Base-by-base conservation (phyloP, 2,329 filamentous ascomycete genomes). In the Pseudophaeomoniella oleicola region DNA sequence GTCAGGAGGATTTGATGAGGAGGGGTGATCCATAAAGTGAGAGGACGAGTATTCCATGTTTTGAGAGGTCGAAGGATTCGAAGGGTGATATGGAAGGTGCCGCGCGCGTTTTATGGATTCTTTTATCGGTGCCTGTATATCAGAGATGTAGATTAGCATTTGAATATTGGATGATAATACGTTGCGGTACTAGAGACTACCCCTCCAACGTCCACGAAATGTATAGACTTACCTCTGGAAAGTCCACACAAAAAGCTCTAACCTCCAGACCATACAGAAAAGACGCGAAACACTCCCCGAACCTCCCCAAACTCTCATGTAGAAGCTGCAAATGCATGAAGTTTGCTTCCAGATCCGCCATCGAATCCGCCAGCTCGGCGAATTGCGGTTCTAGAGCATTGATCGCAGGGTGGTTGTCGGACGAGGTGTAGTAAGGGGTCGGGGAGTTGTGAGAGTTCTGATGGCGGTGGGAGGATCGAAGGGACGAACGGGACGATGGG, bases 211-310 rank as follows among this genome's bases (percentile, higher is more conserved):
- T n/a, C n/a, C n/a, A n/a, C n/a, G n/a, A n/a, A n/a, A 29, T 34
- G 16, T 30, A 11, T 11, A 34, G 18, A 38, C 55, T 36, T 61
- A 86, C 86, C 74, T 98, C 90, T 0, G 86, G 83, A 46, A 94
- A 98, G 57, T 98, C 90, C 19, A 96, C 87, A 56, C 88, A 96
- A 56, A 96, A 98, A 1, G 90, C 90, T 58, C 94, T 96, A 87
- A 98, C 94, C 54, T 96, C 96, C 55, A 98, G 59, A 2, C 90
- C 90, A 50, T 96, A 98, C 32, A 98, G 62, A 51, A 98, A 96
- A 48, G 81, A 85, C 1, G 86, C 86, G 58, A 98, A 98, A 52
- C 82, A 92, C 67, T 98, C 90, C 58, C 80, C 88, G 59, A 98
- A 98, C 16, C 90, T 75, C 16, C 84, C 76, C 46, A 98, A 61